A percentile compares a stretch with the other conserved stretches of the same genome.
Conservation (phyloP, 257 asterid genomes). For the Datura wrightii region DNA sequence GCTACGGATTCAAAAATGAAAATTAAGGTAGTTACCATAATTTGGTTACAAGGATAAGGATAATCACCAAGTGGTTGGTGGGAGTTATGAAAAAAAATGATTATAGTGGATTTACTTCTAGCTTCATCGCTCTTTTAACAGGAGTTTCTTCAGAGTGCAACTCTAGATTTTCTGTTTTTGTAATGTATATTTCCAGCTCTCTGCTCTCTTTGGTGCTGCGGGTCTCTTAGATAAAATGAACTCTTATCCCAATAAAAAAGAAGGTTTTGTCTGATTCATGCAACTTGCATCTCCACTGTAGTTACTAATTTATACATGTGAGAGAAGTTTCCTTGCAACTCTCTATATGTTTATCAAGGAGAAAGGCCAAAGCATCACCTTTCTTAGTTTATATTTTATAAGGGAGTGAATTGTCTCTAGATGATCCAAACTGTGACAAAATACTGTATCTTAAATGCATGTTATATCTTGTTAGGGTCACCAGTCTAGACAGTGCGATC, state of each 20-base stretch:
- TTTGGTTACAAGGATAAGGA: background rate
- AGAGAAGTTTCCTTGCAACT: background rate
- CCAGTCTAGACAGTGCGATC: background rate
- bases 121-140: background rate
- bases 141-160: background rate
- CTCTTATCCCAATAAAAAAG: background rate
- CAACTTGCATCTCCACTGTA: background rate
- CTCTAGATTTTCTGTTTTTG: background rate
- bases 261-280: background rate
- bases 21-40: background rate
- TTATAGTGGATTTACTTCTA: background rate
- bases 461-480: background rate
- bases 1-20: background rate
- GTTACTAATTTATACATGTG: background rate
- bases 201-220: background rate
- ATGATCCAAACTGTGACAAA: background rate
- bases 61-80: conserved; percentile 8
- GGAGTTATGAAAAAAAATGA: background rate
- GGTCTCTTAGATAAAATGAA: background rate
- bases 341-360: background rate
- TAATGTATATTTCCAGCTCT: background rate
- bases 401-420: background rate
- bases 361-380: background rate
- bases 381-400: conserved; percentile 2
- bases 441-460: background rate